phyloP scores from a whole-genome alignment of 371 early-diverging fungal genomes.

The Mortierella sp. region DNA sequence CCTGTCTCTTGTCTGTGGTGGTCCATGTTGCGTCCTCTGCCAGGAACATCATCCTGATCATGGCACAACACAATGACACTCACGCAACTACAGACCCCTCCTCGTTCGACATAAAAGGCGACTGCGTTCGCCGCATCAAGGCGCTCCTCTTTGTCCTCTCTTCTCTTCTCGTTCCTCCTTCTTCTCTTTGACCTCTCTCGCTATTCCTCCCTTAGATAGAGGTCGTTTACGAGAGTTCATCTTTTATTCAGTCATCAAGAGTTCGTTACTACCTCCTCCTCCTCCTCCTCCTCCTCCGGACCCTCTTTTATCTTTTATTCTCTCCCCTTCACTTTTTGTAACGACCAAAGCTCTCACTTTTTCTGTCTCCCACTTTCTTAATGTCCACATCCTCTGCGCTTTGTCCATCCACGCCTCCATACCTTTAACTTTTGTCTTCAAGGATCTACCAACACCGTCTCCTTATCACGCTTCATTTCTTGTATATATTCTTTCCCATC shows the following conservation, averaged over 20 bases:
- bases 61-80: neutral
- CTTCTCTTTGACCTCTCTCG: neutral
- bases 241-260: neutral
- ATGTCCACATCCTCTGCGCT: neutral
- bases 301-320: neutral
- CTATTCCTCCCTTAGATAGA: neutral
- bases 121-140: neutral
- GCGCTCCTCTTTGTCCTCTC: neutral
- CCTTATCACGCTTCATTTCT: neutral
- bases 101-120: conserved; percentile 1
- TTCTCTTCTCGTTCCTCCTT: neutral
- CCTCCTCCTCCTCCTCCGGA: neutral
- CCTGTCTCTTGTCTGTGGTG: neutral
- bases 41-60: neutral
- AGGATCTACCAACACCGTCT: neutral
- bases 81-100: neutral
- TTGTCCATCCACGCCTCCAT: neutral
- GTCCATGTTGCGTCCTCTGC: neutral
- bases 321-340: neutral
- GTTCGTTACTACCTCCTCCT: neutral
- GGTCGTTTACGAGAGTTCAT: neutral
- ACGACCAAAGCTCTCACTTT: neutral
- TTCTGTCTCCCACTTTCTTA: neutral
- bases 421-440: neutral
- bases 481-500: neutral